Conservation (phyloP, 306 rosid genomes). For the Quercus ilex region DNA sequence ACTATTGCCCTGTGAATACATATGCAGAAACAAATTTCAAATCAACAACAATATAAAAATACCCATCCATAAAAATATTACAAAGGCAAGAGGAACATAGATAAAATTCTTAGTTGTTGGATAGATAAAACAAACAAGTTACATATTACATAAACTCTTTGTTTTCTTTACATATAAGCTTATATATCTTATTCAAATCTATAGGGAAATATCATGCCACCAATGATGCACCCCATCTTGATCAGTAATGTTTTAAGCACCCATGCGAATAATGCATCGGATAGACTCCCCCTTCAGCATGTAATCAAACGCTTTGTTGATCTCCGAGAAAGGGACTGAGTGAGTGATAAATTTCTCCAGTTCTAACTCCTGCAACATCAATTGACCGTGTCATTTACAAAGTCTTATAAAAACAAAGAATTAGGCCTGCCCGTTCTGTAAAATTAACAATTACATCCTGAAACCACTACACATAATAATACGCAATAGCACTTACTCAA, state of each 20-base stretch:
- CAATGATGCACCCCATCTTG: too few relatives aligned
- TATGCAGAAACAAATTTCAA: neutral
- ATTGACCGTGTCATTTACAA: neutral
- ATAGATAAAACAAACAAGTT: neutral
- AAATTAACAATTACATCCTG: neutral
- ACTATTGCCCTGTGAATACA: neutral
- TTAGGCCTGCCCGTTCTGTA: too few relatives aligned
- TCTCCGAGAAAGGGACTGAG: constrained; percentile 56
- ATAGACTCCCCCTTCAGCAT: constrained; percentile 71
- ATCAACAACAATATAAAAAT: neutral
- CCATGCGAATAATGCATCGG: constrained; percentile 39
- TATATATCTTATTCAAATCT: too few relatives aligned
- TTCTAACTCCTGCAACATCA: neutral
- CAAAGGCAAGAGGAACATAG: neutral
- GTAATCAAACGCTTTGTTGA: constrained; percentile 72
- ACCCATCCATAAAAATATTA: neutral
- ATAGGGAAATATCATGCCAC: too few relatives aligned
- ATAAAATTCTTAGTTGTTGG: neutral
- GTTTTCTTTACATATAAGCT: neutral
- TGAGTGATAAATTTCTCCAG: constrained; percentile 80
- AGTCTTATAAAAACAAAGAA: neutral
- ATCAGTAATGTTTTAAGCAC: neutral
- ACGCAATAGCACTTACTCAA: neutral
- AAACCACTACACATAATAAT: neutral
- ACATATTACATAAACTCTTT: neutral